Base-by-base conservation (phyloP, 2,329 filamentous ascomycete species). In the Colletotrichum sublineola region DNA sequence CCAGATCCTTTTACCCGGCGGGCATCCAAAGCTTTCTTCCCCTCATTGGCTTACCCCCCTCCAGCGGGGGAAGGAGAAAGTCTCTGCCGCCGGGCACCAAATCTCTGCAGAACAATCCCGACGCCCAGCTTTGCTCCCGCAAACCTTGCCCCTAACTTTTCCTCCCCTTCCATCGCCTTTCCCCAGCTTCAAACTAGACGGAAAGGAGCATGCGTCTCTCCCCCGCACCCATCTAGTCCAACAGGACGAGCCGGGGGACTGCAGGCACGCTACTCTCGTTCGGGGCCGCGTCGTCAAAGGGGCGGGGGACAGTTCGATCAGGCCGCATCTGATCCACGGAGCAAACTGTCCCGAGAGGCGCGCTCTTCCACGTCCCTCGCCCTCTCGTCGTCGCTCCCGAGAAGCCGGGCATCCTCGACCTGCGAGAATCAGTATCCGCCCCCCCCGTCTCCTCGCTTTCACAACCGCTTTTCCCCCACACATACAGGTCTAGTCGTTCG, bases 301-400 rank as follows among this genome's bases (percentile, higher is more conserved):
- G 14, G 14, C 2, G 3, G 42, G 15, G 15, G 14, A 38, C 8
- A 1, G 9, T 38, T 55, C 18, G n/a, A 62, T 36, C 62, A 33
- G 55, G 50, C 50, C 29, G 62, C 15, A 64, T 56, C 62, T 36
- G 50, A 56, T 36, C 44, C 18, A 46, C 62, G 62, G 62, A 56
- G 38, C 36, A 44, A 40, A 24, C 50, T 64, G 50, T 12, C 50
- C 62, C 62, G 62, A 56, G 24, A 20, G 38, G 7, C 11, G 18
- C 31, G 14, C 61, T 52, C 38, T 46, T 46, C 50, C 29, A 38
- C 3, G 1, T 15, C 9, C 60, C 42, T 29, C 20, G 5, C 8
- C 11, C 7, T 18, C 18, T 36, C 50, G n/a, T 33, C 15, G 50
- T 20, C 38, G 15, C 31, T 56, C 62, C 62, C 50, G 62, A 33